Evolutionary conservation across 2,329 filamentous ascomycete genomes (phyloP).

Genomic region (Teratosphaeriaceae sp.): DNA sequence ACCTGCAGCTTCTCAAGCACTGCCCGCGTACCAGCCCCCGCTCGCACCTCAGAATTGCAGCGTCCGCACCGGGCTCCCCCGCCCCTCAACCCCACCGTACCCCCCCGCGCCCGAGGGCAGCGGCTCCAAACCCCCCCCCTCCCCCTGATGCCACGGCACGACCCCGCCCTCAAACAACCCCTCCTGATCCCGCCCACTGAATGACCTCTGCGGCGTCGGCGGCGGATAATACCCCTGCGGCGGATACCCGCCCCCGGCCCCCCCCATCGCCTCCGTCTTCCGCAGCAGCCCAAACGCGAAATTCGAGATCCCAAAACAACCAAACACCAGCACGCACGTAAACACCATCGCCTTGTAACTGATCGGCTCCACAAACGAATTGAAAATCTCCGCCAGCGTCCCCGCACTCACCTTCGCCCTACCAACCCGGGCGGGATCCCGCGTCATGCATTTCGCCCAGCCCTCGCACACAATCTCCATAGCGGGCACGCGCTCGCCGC

Average conservation of each 20-base stretch:
- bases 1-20: too few relatives aligned
- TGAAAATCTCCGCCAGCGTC: conserved; percentile 88
- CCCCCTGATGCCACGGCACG: conserved; percentile 28
- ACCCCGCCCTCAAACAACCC: conserved; percentile 17
- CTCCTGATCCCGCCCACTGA: conserved; percentile 23
- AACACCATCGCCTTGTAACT: conserved; percentile 73
- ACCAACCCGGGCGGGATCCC: conserved; percentile 71
- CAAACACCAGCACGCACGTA: conserved; percentile 41
- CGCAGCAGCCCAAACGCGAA: conserved; percentile 50
- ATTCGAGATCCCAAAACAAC: conserved; percentile 52
- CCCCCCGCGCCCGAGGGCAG: conserved; percentile 22
- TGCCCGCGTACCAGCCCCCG: too few relatives aligned
- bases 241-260: background rate
- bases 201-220: conserved; percentile 26
- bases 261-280: too few relatives aligned
- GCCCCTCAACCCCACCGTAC: conserved; percentile 25
- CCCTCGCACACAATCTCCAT: conserved; percentile 66
- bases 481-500: conserved; percentile 61
- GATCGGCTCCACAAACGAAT: conserved; percentile 86
- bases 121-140: conserved; percentile 22
- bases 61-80: conserved; percentile 27
- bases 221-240: conserved; percentile 12
- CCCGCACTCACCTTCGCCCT: conserved; percentile 74
- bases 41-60: conserved; percentile 20
- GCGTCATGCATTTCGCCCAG: conserved; percentile 84